phyloP scores from a whole-genome alignment of 1,139 yeast species.

The Candida buenavistaensis region DNA sequence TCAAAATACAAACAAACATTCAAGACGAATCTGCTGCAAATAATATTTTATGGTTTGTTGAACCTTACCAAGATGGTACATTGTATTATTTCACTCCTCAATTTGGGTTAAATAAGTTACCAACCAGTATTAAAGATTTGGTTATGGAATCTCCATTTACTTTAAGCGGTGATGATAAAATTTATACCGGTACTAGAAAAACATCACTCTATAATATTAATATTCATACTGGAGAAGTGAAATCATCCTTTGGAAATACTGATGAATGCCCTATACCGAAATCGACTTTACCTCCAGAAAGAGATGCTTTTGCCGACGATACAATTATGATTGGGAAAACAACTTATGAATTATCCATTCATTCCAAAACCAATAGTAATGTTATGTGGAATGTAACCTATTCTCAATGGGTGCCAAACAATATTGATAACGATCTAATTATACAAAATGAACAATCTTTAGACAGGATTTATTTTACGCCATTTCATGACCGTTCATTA shows the following conservation, averaged over 20 bases:
- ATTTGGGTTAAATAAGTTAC: slow-evolving; percentile 76
- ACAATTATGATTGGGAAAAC: slow-evolving; percentile 53
- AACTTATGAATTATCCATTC: slow-evolving; percentile 43
- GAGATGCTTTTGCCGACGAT: slow-evolving; percentile 17
- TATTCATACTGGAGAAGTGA: slow-evolving; percentile 73
- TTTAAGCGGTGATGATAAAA: slow-evolving; percentile 77
- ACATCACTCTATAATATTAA: slow-evolving; percentile 78
- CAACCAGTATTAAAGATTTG: slow-evolving; percentile 76
- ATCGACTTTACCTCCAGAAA: slow-evolving; percentile 18
- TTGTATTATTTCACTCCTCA: slow-evolving; percentile 83
- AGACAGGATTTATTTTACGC: slow-evolving; percentile 80
- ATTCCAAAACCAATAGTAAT: slow-evolving; percentile 58
- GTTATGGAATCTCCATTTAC: slow-evolving; percentile 85
- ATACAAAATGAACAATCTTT: slow-evolving; percentile 49
- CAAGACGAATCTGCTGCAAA: slow-evolving; percentile 17
- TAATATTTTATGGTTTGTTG: slow-evolving; percentile 74
- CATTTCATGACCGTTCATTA: slow-evolving; percentile 73
- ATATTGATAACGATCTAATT: slow-evolving; percentile 71
- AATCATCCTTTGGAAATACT: slow-evolving; percentile 63
- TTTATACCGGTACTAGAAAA: slow-evolving; percentile 82
- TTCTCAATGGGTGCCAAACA: slow-evolving; percentile 91
- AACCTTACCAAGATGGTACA: slow-evolving; percentile 84
- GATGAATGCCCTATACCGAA: slow-evolving; percentile 36
- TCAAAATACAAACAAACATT: slow-evolving; percentile 40
- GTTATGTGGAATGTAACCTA: slow-evolving; percentile 85